Conservation (phyloP, 768 basidiomycete species). For the Pleurotus pulmonarius region DNA sequence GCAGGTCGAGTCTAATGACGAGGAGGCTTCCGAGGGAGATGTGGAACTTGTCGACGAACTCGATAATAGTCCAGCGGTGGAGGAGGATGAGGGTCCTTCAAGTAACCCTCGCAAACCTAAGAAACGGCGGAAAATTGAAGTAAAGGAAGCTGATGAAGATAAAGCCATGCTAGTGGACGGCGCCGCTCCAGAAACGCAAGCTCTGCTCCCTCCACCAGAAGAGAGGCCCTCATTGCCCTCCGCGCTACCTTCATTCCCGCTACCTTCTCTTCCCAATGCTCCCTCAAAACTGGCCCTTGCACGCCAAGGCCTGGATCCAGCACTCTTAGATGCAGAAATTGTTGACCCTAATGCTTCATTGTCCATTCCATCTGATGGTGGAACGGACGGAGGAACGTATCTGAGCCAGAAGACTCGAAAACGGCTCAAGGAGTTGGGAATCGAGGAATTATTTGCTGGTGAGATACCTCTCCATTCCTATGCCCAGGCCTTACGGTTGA, state of each 20-base stretch:
- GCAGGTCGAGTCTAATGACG: constrained; percentile 22
- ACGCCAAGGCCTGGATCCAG: constrained; percentile 75
- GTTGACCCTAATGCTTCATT: constrained; percentile 51
- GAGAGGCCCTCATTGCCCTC: constrained; percentile 24
- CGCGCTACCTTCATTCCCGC: constrained; percentile 64
- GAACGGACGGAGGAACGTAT: constrained; percentile 38
- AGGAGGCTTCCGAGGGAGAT: constrained; percentile 14
- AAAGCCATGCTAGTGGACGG: constrained; percentile 5
- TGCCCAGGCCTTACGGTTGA: constrained; percentile 4
- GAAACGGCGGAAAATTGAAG: constrained; percentile 40
- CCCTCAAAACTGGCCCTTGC: constrained; percentile 71
- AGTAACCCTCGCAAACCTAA: constrained; percentile 23
- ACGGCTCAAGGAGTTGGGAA: constrained; percentile 70
- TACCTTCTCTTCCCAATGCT: constrained; percentile 60
- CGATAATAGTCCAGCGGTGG: constrained; percentile 12
- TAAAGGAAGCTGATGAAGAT: constrained; percentile 18
- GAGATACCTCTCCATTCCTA: constrained; percentile 16
- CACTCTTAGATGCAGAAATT: constrained; percentile 64
- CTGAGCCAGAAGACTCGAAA: constrained; percentile 58
- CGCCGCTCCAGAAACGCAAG: constrained; percentile 8
- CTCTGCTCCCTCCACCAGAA: constrained; percentile 8
- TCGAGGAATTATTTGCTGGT: constrained; percentile 91
- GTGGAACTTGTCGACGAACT: constrained; percentile 17
- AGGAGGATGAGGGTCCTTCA: constrained; percentile 15
- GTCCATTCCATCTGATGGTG: constrained; percentile 37